A percentile compares a stretch with the other conserved stretches of the same genome.
These are phyloP conservation scores for Linum lewisii DNA, from an alignment of 345 rosid species.

Conservation along the genomic window DNA sequence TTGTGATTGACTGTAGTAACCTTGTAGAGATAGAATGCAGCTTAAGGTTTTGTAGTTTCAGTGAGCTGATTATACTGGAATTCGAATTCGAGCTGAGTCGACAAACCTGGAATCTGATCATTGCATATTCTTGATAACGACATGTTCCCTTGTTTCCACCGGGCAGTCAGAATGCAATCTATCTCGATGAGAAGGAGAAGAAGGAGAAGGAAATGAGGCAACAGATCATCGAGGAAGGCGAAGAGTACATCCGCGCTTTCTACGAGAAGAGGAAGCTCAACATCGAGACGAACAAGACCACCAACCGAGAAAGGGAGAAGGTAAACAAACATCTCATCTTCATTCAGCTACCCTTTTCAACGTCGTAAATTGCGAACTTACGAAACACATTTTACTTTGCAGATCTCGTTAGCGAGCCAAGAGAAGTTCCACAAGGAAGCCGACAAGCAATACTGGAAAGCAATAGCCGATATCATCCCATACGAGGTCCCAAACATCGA, in stretches of 20 bases:
- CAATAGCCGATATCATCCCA: constrained; percentile 27
- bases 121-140: not conserved
- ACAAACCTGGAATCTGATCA: not conserved
- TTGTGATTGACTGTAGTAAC: not conserved
- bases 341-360: not conserved
- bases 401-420: constrained; percentile 20
- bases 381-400: not conserved
- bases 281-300: constrained; percentile 22
- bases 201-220: constrained; percentile 27
- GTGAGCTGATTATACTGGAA: too few relatives aligned
- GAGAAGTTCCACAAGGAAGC: constrained; percentile 29
- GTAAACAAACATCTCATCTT: constrained; percentile 1
- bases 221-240: constrained; percentile 23
- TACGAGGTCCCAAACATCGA: constrained; percentile 23
- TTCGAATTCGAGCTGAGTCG: too few relatives aligned
- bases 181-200: constrained; percentile 28
- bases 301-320: constrained; percentile 26
- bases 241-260: constrained; percentile 21
- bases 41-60: not conserved
- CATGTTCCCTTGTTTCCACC: not conserved
- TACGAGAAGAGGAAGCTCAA: constrained; percentile 25
- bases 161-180: constrained; percentile 22
- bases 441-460: constrained; percentile 29
- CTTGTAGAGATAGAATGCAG: not conserved
- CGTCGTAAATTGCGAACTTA: not conserved